phyloP scores from a whole-genome alignment of 2,329 filamentous ascomycete genomes.

The Fusarium sp. region DNA sequence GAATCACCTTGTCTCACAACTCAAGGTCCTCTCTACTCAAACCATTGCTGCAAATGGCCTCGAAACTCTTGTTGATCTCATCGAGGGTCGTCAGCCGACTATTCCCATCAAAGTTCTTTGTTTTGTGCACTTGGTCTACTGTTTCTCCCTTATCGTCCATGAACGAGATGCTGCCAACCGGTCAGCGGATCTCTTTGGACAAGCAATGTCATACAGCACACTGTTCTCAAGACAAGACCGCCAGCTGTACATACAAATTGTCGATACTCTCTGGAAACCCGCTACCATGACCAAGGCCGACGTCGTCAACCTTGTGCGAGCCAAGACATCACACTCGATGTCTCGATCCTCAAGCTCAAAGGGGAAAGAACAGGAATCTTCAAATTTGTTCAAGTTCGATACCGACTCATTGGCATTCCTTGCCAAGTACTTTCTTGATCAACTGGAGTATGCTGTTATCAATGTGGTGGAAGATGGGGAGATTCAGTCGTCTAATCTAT shows the following conservation, averaged over 20 bases:
- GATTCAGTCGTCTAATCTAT: conserved; percentile 58
- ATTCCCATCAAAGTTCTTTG: conserved; percentile 62
- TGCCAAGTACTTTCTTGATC: conserved; percentile 64
- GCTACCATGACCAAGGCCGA: conserved; percentile 49
- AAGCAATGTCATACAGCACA: conserved; percentile 60
- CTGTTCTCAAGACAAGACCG: conserved; percentile 56
- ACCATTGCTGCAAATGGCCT: conserved; percentile 59
- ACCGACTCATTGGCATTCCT: conserved; percentile 57
- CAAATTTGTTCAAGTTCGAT: conserved; percentile 47
- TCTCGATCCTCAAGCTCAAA: conserved; percentile 52
- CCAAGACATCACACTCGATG: conserved; percentile 25
- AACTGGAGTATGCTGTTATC: conserved; percentile 61
- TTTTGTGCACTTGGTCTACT: conserved; percentile 65
- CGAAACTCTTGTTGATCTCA: conserved; percentile 54
- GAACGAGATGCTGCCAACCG: conserved; percentile 55
- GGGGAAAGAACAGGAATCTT: conserved; percentile 57
- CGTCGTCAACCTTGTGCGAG: conserved; percentile 47
- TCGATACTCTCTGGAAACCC: conserved; percentile 64
- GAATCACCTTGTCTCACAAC: conserved; percentile 58
- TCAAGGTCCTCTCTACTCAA: conserved; percentile 56
- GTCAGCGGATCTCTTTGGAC: conserved; percentile 59
- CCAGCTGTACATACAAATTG: conserved; percentile 58
- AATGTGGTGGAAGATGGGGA: conserved; percentile 46
- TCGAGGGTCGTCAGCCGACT: conserved; percentile 54
- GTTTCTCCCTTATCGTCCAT: conserved; percentile 62